Evolutionary conservation across 1,139 yeast genomes (phyloP).

Genomic region (Yamadazyma sp.): DNA sequence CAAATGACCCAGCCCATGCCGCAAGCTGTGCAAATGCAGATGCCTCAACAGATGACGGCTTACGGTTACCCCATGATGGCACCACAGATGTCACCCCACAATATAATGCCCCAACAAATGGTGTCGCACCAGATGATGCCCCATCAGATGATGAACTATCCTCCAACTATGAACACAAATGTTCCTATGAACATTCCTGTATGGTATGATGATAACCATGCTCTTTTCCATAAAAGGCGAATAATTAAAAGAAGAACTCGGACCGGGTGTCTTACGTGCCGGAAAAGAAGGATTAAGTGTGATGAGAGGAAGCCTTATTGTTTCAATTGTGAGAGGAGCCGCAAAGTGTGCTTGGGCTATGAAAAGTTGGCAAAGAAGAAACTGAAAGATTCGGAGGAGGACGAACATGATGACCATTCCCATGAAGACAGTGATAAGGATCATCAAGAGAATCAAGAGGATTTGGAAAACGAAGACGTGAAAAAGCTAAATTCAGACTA

Average conservation of each 20-base stretch:
- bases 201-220: slow-evolving; percentile 19
- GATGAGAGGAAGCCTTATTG: slow-evolving; percentile 77
- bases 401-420: slow-evolving; percentile 5
- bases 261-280: slow-evolving; percentile 75
- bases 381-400: slow-evolving; percentile 12
- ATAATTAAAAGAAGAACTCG: slow-evolving; percentile 57
- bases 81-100: slow-evolving; percentile 3
- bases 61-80: slow-evolving; percentile 1
- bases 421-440: background rate
- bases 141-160: slow-evolving; percentile 1
- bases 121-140: slow-evolving; percentile 1
- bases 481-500: too few species aligned
- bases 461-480: background rate
- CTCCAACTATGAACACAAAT: slow-evolving; percentile 4
- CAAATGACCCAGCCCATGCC: slow-evolving; percentile 3
- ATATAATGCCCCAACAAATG: slow-evolving; percentile 3
- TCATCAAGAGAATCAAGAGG: background rate
- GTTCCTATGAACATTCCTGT: slow-evolving; percentile 11
- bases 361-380: slow-evolving; percentile 31
- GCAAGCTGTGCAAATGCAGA: slow-evolving; percentile 1
- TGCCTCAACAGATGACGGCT: slow-evolving; percentile 1
- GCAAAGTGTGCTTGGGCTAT: slow-evolving; percentile 69
- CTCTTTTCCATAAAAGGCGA: slow-evolving; percentile 38
- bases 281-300: slow-evolving; percentile 70
- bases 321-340: slow-evolving; percentile 68